Base-by-base conservation (phyloP, 2,329 filamentous ascomycete genomes). In the Penicillium capsulatum region DNA sequence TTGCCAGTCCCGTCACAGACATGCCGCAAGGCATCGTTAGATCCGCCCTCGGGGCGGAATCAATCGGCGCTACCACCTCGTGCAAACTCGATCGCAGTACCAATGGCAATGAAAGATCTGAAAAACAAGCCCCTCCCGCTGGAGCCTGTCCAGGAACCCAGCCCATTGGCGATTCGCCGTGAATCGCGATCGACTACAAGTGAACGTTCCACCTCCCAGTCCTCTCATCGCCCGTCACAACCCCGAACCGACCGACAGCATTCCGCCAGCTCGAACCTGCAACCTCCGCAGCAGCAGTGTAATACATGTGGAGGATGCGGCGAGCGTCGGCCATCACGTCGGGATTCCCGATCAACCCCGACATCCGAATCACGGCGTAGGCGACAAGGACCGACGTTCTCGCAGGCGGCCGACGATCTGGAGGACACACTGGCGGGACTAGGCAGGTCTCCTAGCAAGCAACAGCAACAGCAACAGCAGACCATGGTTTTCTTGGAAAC, bases 71-170 rank as follows among this genome's bases (percentile, higher is more conserved):
- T 9, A 22, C 19, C 19, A 22, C 19, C 19, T 5, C 19, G 19
- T 9, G 5, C 35, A 17, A 27, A 51, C 15, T 50, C 48, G 2
- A 20, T 36, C 27, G 26, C 46, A 16, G 39, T 47, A 9, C 47
- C 46, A 17, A 48, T 50, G 15, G 58, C 57, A 1, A 43, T 57
- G 15, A 47, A 50, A 9, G 53, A 65, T 15, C 38, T 60, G 14
- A 61, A 51, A 39, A 65, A 68, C 37, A 70, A 70, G 35, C 65
- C 67, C 6, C 55, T 70, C 4, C 67, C 68, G 11, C 53, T 59
- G 4, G 63, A 63, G 15, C 66, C 67, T 17, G 50, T 54, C 7
- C 17, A 20, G 19, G 38, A 41, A 13, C 38, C 38, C 2, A 27
- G 17, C 2, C 53, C 59, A n/a, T 42, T 61, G 3, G 42, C 52